These are phyloP conservation scores for Chlamydomonas sphaeroides DNA, from an alignment of 139 green algal species.

Conservation along the genomic window DNA sequence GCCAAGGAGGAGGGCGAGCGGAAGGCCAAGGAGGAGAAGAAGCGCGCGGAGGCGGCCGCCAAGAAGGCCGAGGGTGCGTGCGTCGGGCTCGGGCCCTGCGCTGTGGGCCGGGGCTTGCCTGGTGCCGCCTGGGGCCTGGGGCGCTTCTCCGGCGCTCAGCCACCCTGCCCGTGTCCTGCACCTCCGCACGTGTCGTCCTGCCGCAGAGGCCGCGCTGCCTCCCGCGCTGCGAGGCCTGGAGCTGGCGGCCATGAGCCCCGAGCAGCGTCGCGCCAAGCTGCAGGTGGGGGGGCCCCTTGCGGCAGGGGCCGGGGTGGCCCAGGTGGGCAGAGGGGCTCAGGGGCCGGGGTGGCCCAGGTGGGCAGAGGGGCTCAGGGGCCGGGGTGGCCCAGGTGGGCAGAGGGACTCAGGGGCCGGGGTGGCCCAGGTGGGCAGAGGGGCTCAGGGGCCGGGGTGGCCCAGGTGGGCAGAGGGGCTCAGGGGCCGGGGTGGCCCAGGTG, in stretches of 20 bases:
- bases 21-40: conserved; percentile 32
- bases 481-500: too few species aligned
- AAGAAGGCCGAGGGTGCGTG: conserved; percentile 34
- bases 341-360: too few species aligned
- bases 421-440: too few species aligned
- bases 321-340: too few species aligned
- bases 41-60: conserved; percentile 13
- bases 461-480: too few species aligned
- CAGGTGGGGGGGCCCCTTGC: background rate
- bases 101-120: background rate
- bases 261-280: conserved; percentile 58
- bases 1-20: conserved; percentile 27
- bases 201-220: conserved; percentile 36
- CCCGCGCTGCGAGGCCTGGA: conserved; percentile 51
- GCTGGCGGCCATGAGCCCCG: conserved; percentile 29
- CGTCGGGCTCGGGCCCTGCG: background rate
- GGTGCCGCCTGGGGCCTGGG: background rate
- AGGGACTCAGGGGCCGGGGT: too few species aligned
- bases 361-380: too few species aligned
- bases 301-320: too few species aligned
- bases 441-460: too few species aligned
- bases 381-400: too few species aligned
- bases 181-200: too few species aligned
- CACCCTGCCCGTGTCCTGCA: background rate
- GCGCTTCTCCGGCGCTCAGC: background rate